phyloP scores from a whole-genome alignment of 768 basidiomycete genomes.

The Boletus patriciae region DNA sequence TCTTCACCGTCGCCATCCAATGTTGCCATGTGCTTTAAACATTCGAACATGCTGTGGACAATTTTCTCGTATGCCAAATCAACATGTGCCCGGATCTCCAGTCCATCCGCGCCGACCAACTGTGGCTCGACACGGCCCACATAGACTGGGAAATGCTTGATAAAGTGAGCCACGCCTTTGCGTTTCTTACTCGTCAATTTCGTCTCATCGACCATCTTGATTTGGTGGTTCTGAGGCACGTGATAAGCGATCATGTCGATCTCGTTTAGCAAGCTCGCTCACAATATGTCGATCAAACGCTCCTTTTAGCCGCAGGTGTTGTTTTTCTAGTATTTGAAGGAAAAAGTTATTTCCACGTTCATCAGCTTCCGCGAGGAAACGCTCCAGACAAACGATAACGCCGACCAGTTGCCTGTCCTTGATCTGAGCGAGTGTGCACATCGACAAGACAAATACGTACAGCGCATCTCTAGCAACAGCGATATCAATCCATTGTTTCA shows the following conservation, averaged over 20 bases:
- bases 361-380: slow-evolving; percentile 72
- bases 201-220: slow-evolving; percentile 85
- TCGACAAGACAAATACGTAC: slow-evolving; percentile 39
- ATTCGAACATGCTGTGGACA: slow-evolving; percentile 88
- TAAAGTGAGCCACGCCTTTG: slow-evolving; percentile 87
- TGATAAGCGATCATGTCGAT: background rate
- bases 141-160: slow-evolving; percentile 91
- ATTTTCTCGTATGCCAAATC: slow-evolving; percentile 87
- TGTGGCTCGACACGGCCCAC: slow-evolving; percentile 82
- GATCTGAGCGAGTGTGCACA: slow-evolving; percentile 3
- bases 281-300: slow-evolving; percentile 77
- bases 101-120: slow-evolving; percentile 68
- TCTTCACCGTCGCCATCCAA: slow-evolving; percentile 91
- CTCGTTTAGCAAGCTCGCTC: slow-evolving; percentile 23
- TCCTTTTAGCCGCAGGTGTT: slow-evolving; percentile 73
- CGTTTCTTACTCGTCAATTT: slow-evolving; percentile 92
- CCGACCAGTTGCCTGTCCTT: slow-evolving; percentile 77
- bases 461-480: slow-evolving; percentile 73
- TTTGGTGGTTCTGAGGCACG: slow-evolving; percentile 69
- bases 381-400: slow-evolving; percentile 75
- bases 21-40: slow-evolving; percentile 93
- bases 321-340: slow-evolving; percentile 75
- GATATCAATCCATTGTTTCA: slow-evolving; percentile 83
- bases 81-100: slow-evolving; percentile 76
- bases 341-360: slow-evolving; percentile 76